Conservation (phyloP, 2,329 filamentous ascomycete genomes). For the Paracoccidioides lutzii region DNA sequence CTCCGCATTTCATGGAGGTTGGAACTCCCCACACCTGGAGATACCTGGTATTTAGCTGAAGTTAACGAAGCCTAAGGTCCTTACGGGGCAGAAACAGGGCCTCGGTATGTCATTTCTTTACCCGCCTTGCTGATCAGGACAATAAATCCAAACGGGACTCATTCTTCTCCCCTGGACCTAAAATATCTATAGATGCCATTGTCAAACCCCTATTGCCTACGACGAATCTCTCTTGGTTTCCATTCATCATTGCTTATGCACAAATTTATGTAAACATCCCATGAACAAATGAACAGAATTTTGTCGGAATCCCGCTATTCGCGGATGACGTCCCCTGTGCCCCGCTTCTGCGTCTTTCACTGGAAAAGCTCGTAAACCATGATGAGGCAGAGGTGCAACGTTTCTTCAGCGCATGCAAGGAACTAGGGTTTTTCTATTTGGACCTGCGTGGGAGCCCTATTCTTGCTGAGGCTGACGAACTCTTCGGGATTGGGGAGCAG, state of each 20-base stretch:
- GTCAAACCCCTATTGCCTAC: not conserved
- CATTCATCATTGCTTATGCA: not conserved
- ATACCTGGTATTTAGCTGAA: not conserved
- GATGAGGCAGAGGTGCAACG: constrained; percentile 24
- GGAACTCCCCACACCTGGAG: not conserved
- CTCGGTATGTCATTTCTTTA: constrained; percentile 1
- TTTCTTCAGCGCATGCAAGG: constrained; percentile 29
- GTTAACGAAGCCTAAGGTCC: not conserved
- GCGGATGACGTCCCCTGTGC: constrained; percentile 31
- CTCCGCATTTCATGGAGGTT: not conserved
- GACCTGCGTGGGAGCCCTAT: constrained; percentile 33
- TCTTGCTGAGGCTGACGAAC: constrained; percentile 30
- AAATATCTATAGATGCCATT: not conserved
- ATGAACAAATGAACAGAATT: constrained; percentile 10
- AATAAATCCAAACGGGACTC: not conserved
- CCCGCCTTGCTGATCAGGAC: not conserved
- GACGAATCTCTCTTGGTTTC: not conserved
- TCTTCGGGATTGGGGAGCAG: constrained; percentile 35
- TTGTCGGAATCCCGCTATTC: constrained; percentile 27
- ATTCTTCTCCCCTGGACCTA: not conserved
- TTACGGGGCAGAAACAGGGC: not conserved
- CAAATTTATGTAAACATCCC: not conserved
- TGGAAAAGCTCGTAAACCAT: constrained; percentile 25
- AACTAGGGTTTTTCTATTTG: constrained; percentile 47
- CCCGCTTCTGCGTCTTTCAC: constrained; percentile 32